These are phyloP conservation scores for Pythium sukuiense DNA, from an alignment of 352 stramenopile species.

Conservation along the genomic window DNA sequence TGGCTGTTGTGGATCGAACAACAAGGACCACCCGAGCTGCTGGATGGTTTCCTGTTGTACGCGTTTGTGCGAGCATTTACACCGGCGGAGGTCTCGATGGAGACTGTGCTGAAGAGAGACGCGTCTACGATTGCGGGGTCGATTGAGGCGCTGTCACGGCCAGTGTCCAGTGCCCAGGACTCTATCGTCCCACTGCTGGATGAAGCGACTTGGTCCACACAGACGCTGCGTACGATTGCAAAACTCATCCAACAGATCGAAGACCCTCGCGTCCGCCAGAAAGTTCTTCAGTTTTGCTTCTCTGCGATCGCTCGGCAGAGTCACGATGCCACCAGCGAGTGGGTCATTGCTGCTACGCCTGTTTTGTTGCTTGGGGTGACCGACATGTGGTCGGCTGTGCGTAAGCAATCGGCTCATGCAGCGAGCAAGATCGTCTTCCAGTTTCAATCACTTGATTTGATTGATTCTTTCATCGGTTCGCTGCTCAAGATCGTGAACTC, in stretches of 20 bases:
- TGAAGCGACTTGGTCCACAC: neutral
- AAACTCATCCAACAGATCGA: slow-evolving; percentile 32
- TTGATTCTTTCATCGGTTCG: slow-evolving; percentile 45
- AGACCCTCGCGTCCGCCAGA: slow-evolving; percentile 43
- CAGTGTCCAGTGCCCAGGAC: neutral
- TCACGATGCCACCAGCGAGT: neutral
- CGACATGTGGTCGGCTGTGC: slow-evolving; percentile 72
- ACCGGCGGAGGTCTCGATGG: neutral
- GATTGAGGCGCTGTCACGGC: slow-evolving; percentile 7
- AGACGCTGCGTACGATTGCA: slow-evolving; percentile 2
- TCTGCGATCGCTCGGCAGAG: slow-evolving; percentile 18
- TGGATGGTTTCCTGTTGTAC: slow-evolving; percentile 7
- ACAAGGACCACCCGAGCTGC: neutral
- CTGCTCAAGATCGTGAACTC: slow-evolving; percentile 37
- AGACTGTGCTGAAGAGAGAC: neutral
- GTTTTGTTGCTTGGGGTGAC: slow-evolving; percentile 54
- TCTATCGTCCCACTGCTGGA: neutral
- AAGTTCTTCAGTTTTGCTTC: slow-evolving; percentile 36
- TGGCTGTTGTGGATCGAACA: neutral
- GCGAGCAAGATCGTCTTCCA: slow-evolving; percentile 29
- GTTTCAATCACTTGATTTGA: slow-evolving; percentile 28
- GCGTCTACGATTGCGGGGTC: neutral
- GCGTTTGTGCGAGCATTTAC: slow-evolving; percentile 8
- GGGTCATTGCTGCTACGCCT: slow-evolving; percentile 7
- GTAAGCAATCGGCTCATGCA: slow-evolving; percentile 42